Base-by-base conservation (phyloP, 345 rosid genomes). In the Linum usitatissimum region DNA sequence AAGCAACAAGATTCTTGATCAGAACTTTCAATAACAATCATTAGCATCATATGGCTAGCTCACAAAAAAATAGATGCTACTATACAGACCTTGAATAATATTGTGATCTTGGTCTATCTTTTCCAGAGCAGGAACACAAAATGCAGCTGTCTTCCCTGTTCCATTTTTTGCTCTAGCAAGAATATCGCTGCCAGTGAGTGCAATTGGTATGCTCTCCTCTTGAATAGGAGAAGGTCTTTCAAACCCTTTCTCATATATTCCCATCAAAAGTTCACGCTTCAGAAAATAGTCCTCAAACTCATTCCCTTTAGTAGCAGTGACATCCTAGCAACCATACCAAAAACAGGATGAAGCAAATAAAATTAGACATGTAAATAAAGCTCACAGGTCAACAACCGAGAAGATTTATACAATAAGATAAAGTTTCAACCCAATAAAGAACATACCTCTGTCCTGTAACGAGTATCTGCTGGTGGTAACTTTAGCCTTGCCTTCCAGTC, bases 141-240 rank as follows among this genome's bases (percentile, higher is more conserved):
- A 94, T 45, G 99, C 99, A 48, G 97, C 99, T 8, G 99, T 94
- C 76, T 94, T 94, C 62, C 99, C 99, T 10, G 99, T 94, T 18
- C 99, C 99, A 75, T 94, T 90, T 79, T 94, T 94, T 36, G 99
- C 97, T 84, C 99, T 86, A 66, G 99, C 99, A 69, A 94, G 96
- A 79, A 94, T 90, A 75, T 94, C 99, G 65, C 99, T 84, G 61
- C 99, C 99, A 28, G 97, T 90, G 73, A 94, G 83, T 68, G 99
- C 99, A 80, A 94, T 90, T 19, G 99, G 99, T 76, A 94, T 94
- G 73, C 99, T 94, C 83, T 94, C 99, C 83, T 94, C 99, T 69
- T 94, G 99, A 68, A 94, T 90, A 6, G 99, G 99, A 66, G 99
- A 94, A 36, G 99, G 99, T 68, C 95, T 83, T 81, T 94, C 97